Evolutionary conservation across 2,329 filamentous ascomycete genomes (phyloP).

Genomic region (Alternaria viburni): DNA sequence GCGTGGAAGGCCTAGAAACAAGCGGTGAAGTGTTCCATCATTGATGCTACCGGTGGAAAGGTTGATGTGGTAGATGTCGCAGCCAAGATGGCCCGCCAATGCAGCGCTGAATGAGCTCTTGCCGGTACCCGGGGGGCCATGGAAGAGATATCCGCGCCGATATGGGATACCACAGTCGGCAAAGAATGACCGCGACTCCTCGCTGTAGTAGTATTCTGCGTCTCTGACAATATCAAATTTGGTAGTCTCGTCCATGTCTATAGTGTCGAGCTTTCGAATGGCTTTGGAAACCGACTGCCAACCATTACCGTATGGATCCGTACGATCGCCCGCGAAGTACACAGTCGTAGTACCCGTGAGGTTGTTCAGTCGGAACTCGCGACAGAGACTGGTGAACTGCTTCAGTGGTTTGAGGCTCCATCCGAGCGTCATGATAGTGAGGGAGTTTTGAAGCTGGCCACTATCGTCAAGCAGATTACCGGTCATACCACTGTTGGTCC

Average conservation of each 20-base stretch:
- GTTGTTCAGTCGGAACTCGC: conserved; percentile 27
- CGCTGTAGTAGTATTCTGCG: conserved; percentile 48
- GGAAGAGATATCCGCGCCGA: conserved; percentile 49
- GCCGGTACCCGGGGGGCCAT: conserved; percentile 50
- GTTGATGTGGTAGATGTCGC: conserved; percentile 49
- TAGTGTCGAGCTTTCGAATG: conserved; percentile 36
- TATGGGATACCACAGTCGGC: conserved; percentile 43
- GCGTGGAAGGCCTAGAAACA: conserved; percentile 32
- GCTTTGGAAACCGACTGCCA: conserved; percentile 37
- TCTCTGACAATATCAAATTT: conserved; percentile 44
- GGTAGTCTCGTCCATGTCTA: conserved; percentile 38
- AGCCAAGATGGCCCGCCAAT: conserved; percentile 44
- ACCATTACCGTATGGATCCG: conserved; percentile 10
- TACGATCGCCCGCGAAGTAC: conserved; percentile 29
- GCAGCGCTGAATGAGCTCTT: conserved; percentile 51
- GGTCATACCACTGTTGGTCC: not conserved
- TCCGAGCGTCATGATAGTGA: conserved; percentile 34
- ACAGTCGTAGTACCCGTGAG: conserved; percentile 32
- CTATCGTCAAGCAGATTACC: conserved; percentile 11
- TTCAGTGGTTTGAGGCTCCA: conserved; percentile 35
- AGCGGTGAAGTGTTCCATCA: conserved; percentile 36
- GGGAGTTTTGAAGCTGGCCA: conserved; percentile 19
- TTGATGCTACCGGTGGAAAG: conserved; percentile 37
- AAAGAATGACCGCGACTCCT: conserved; percentile 40
- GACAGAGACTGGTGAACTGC: conserved; percentile 31